phyloP scores from a whole-genome alignment of 164 flowering plant species.

The Cinnamomum chago region DNA sequence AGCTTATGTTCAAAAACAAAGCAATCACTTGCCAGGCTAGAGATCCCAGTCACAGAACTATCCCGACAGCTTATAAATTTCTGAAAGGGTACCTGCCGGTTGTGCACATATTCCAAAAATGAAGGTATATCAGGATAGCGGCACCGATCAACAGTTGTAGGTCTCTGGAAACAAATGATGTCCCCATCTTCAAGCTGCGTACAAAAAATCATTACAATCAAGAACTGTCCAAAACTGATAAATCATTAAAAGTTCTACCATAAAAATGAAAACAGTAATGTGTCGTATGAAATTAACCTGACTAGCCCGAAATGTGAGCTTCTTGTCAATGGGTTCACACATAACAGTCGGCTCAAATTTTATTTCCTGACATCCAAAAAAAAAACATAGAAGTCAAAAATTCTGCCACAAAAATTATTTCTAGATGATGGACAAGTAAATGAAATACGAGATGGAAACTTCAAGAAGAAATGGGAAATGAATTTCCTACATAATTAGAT shows the following conservation, averaged over 20 bases:
- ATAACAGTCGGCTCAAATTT: slow-evolving; percentile 89
- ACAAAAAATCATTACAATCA: slow-evolving; percentile 6
- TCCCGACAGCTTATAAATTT: no score
- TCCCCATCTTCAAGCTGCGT: slow-evolving; percentile 95
- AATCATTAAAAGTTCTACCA: not conserved
- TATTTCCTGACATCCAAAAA: slow-evolving; percentile 61
- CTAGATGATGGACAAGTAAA: not conserved
- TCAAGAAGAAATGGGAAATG: not conserved
- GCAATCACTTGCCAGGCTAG: no score
- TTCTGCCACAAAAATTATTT: not conserved
- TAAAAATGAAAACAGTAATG: not conserved
- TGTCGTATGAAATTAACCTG: slow-evolving; percentile 44
- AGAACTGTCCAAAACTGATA: not conserved
- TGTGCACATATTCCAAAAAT: slow-evolving; percentile 88
- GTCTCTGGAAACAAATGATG: slow-evolving; percentile 84
- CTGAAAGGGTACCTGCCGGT: slow-evolving; percentile 69
- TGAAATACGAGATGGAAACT: not conserved
- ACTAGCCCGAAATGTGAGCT: slow-evolving; percentile 61
- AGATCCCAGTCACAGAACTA: no score
- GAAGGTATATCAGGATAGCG: slow-evolving; percentile 83
- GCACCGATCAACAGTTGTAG: slow-evolving; percentile 35
- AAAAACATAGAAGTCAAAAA: not conserved
- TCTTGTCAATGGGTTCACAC: slow-evolving; percentile 90
- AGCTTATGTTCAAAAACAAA: no score
- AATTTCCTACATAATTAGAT: no score